phyloP scores from a whole-genome alignment of 345 rosid genomes.

The Hypericum perforatum region DNA sequence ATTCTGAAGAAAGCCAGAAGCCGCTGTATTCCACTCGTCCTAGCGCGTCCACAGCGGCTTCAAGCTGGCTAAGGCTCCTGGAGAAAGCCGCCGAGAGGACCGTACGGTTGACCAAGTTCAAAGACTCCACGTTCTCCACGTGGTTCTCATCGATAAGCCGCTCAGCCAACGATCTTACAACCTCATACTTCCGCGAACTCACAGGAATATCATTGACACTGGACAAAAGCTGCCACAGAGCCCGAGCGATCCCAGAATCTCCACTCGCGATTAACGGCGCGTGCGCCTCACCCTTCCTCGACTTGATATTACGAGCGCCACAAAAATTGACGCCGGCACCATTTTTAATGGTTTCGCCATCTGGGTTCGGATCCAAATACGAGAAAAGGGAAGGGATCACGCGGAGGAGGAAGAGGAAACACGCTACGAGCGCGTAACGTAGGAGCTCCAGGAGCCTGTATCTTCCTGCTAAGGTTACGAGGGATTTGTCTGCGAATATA shows the following conservation, averaged over 20 bases:
- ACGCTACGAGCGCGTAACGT: slow-evolving; percentile 34
- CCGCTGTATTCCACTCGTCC: slow-evolving; percentile 18
- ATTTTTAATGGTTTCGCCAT: neutral
- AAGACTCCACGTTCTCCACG: slow-evolving; percentile 28
- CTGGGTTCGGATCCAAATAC: slow-evolving; percentile 3
- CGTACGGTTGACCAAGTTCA: slow-evolving; percentile 44
- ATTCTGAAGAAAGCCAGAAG: neutral
- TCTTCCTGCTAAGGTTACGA: slow-evolving; percentile 32
- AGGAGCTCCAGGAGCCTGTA: slow-evolving; percentile 41
- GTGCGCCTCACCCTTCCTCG: slow-evolving; percentile 11
- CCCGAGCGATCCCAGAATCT: slow-evolving; percentile 58
- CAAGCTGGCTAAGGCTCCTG: slow-evolving; percentile 50
- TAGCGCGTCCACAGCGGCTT: slow-evolving; percentile 30
- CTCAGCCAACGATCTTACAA: slow-evolving; percentile 70
- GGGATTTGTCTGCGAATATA: slow-evolving; percentile 53
- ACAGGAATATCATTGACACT: slow-evolving; percentile 59
- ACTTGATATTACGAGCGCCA: slow-evolving; percentile 1
- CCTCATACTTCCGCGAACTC: slow-evolving; percentile 68
- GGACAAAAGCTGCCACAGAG: slow-evolving; percentile 55
- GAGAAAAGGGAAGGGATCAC: slow-evolving; percentile 34
- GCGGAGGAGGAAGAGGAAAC: slow-evolving; percentile 56
- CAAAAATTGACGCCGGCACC: slow-evolving; percentile 1
- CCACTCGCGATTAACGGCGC: slow-evolving; percentile 3
- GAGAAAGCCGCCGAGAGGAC: slow-evolving; percentile 57
- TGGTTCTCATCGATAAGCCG: slow-evolving; percentile 62